phyloP scores from a whole-genome alignment of 2,329 filamentous ascomycete species.

The Calonectria multiphialidica region DNA sequence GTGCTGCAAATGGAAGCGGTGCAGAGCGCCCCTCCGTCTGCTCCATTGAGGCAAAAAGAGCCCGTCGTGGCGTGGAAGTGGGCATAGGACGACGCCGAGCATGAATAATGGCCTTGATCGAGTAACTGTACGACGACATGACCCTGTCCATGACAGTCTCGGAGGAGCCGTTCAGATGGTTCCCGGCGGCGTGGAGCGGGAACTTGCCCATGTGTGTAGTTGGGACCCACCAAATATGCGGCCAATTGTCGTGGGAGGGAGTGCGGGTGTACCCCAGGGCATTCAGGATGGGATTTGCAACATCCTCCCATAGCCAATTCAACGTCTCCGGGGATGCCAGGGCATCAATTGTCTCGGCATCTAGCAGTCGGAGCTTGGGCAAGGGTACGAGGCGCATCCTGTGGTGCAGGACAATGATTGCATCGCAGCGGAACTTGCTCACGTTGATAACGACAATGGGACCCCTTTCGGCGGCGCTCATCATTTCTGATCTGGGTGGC shows the following conservation, averaged over 20 bases:
- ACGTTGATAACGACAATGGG: too few relatives aligned
- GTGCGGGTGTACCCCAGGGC: constrained; percentile 38
- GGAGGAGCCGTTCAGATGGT: constrained; percentile 29
- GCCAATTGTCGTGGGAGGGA: constrained; percentile 30
- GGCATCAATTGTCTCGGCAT: too few relatives aligned
- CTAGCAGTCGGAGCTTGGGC: too few relatives aligned
- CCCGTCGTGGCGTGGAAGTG: not conserved
- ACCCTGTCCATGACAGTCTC: constrained; percentile 31
- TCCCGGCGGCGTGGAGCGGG: constrained; percentile 48
- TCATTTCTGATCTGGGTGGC: too few relatives aligned
- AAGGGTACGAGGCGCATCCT: too few relatives aligned
- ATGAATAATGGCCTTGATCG: constrained; percentile 48
- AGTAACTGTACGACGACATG: constrained; percentile 53
- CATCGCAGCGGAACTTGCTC: too few relatives aligned
- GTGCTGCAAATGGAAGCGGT: constrained; percentile 29
- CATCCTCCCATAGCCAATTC: constrained; percentile 48
- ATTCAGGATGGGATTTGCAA: constrained; percentile 42
- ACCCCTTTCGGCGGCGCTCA: too few relatives aligned
- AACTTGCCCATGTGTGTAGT: constrained; percentile 45
- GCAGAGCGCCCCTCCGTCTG: not conserved
- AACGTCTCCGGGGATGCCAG: constrained; percentile 14
- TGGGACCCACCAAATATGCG: constrained; percentile 51
- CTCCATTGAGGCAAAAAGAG: constrained; percentile 47
- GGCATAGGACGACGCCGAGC: constrained; percentile 10
- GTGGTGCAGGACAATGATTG: too few relatives aligned